Base-by-base conservation (phyloP, 169 alveolate species). In the Plasmodium falciparum region DNA sequence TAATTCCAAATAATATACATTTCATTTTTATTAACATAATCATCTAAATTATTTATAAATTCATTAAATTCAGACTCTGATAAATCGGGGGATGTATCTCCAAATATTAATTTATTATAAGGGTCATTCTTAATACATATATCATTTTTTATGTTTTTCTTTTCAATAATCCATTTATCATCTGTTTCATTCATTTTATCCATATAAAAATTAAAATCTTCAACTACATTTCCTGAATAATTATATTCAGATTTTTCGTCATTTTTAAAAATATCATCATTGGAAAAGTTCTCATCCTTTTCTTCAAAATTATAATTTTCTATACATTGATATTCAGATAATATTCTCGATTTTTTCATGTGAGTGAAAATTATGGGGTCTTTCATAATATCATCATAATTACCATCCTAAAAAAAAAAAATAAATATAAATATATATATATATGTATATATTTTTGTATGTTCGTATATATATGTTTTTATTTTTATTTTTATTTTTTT, bases 1-100 rank as follows among this genome's bases (percentile, higher is more conserved):
- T 52, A 72, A 72, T 72, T 49, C 59, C 59, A 72, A 12, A 72
- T 72, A 58, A 61, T 49, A 13, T 24, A 49, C 83, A 72, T 72
- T 22, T 72, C 83, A 3, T 50, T 26, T 26, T 29, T 26, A 49
- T 52, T 49, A 26, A 20, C 69, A 72, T 72, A 72, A 20, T 52
- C 47, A 50, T 67, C 62, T 52, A 72, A 33, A 58, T 52, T 72
- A 6, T 56, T 49, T 13, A 72, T 72, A 8, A 22, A 50, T 24
- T 72, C 54, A n/a, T 15, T 39, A 17, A 72, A 49, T 49, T 72
- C 66, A 3, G 39, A 22, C 45, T 72, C 83, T 4, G 50, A 50
- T 24, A 72, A 52, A 5, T 50, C 69, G 0, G 11, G 33, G 12
- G 17, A 2, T 49, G 9, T 17, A 15, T 50, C 9, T 9, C 17